Conservation (phyloP, 2,329 filamentous ascomycete genomes). For the Fusarium tanahbumbuense region DNA sequence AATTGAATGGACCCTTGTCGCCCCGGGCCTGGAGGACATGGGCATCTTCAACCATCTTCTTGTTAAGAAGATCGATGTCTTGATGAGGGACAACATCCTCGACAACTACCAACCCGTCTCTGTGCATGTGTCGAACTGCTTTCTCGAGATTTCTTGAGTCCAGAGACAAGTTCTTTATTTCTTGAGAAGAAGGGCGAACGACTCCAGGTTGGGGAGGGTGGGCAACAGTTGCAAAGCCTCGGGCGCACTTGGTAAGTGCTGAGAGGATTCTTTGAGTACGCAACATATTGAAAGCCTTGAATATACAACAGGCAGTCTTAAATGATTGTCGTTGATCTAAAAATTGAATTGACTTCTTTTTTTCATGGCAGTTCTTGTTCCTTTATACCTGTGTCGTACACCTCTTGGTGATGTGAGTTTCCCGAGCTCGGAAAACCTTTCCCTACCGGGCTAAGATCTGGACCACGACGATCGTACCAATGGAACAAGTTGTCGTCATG, state of each 20-base stretch:
- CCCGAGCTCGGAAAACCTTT: slow-evolving; percentile 46
- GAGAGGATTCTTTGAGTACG: slow-evolving; percentile 13
- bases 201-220: slow-evolving; percentile 22
- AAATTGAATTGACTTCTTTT: not conserved
- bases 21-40: slow-evolving; percentile 61
- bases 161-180: slow-evolving; percentile 55
- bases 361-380: not conserved
- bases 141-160: slow-evolving; percentile 64
- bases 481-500: not conserved
- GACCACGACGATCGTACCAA: not conserved
- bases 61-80: slow-evolving; percentile 66
- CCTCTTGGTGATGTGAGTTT: slow-evolving; percentile 20
- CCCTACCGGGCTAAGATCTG: slow-evolving; percentile 4
- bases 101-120: slow-evolving; percentile 68
- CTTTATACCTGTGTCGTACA: slow-evolving; percentile 35
- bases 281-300: slow-evolving; percentile 13
- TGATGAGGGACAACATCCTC: slow-evolving; percentile 63
- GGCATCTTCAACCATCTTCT: slow-evolving; percentile 70
- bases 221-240: slow-evolving; percentile 23
- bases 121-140: slow-evolving; percentile 62
- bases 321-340: rapidly evolving
- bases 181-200: slow-evolving; percentile 54
- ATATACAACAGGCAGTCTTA: rapidly evolving
- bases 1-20: slow-evolving; percentile 69
- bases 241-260: slow-evolving; percentile 1